Percentiles rank a stretch among this genome's conserved stretches.
phyloP scores from a whole-genome alignment of 768 basidiomycete genomes.

The Trametes coccinea region DNA sequence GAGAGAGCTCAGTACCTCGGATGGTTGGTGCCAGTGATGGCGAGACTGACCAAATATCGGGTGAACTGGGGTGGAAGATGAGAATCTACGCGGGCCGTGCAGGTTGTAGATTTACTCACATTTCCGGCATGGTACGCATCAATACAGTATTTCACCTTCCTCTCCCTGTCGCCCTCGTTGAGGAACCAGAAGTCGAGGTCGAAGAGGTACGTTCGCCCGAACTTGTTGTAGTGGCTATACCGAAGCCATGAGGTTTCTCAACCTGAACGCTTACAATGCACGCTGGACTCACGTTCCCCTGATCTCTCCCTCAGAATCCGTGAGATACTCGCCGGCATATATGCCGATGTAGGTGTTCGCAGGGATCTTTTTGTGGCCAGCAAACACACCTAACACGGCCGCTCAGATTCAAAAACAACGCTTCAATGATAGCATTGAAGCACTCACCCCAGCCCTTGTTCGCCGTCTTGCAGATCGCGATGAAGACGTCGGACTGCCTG shows the following conservation, averaged over 20 bases:
- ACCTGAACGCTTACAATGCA: not conserved
- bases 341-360: conserved; percentile 76
- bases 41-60: conserved; percentile 69
- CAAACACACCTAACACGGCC: conserved; percentile 62
- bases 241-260: not conserved
- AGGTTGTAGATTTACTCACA: conserved; percentile 44
- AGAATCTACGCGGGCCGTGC: not conserved
- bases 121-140: conserved; percentile 91
- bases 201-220: conserved; percentile 79
- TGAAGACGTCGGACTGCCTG: conserved; percentile 46
- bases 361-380: conserved; percentile 61
- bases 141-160: conserved; percentile 54
- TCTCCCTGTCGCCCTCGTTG: conserved; percentile 35
- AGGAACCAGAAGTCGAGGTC: conserved; percentile 79
- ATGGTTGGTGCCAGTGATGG: conserved; percentile 4
- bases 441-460: conserved; percentile 84
- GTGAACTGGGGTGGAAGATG: conserved; percentile 62
- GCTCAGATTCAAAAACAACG: not conserved
- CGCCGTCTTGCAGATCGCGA: conserved; percentile 68
- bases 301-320: conserved; percentile 61
- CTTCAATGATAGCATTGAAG: not conserved
- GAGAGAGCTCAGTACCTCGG: not conserved
- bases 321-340: conserved; percentile 83
- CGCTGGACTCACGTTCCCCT: conserved; percentile 59
- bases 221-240: conserved; percentile 69